Conservation (phyloP, 805 yeast genomes). For the Hanseniaspora pseudoguilliermondii region DNA sequence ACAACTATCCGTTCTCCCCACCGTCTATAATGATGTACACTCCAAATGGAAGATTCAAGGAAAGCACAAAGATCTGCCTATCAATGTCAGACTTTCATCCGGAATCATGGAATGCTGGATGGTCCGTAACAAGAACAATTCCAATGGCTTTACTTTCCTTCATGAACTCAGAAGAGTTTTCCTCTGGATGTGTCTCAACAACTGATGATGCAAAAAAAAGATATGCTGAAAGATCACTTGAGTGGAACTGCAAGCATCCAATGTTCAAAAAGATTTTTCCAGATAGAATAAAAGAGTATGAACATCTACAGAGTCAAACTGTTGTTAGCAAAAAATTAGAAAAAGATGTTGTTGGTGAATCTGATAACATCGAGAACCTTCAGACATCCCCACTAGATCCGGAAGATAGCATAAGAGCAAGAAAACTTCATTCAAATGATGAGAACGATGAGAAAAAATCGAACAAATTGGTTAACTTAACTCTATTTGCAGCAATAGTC, state of each 20-base stretch:
- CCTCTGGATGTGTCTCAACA: constrained; percentile 71
- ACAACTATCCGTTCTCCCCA: constrained; percentile 82
- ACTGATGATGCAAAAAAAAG: constrained; percentile 43
- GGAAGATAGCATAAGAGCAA: constrained; percentile 12
- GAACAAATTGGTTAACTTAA: constrained; percentile 11
- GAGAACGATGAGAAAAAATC: not conserved
- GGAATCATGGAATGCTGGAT: constrained; percentile 90
- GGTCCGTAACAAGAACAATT: constrained; percentile 76
- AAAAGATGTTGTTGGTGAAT: constrained; percentile 14
- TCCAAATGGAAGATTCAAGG: constrained; percentile 76
- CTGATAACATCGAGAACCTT: not conserved
- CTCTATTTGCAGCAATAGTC: constrained; percentile 28
- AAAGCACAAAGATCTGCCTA: constrained; percentile 70
- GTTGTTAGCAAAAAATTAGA: constrained; percentile 13
- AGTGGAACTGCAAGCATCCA: constrained; percentile 47
- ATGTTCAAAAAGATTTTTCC: constrained; percentile 56
- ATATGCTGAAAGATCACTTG: constrained; percentile 47
- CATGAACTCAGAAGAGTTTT: constrained; percentile 77
- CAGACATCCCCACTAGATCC: constrained; percentile 19
- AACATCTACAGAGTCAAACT: constrained; percentile 16
- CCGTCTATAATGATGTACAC: constrained; percentile 83
- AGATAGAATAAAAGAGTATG: constrained; percentile 37
- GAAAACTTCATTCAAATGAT: not conserved
- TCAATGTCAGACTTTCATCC: constrained; percentile 95
- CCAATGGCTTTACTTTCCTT: constrained; percentile 77